phyloP scores from a whole-genome alignment of 2,329 filamentous ascomycete genomes.

The Xylogone sp. region DNA sequence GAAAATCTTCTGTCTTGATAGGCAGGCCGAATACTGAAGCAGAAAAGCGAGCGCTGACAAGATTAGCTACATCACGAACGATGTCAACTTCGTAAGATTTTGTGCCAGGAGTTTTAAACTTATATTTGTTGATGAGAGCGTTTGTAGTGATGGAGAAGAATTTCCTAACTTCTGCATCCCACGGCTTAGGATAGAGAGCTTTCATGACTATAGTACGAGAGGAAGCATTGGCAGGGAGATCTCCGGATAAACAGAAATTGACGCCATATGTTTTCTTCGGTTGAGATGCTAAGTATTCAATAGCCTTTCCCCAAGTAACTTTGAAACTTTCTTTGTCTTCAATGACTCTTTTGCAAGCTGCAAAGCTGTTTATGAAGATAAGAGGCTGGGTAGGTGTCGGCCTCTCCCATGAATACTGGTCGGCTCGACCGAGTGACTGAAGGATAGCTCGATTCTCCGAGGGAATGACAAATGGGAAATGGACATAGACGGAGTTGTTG shows the following conservation, averaged over 20 bases:
- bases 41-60: slow-evolving; percentile 52
- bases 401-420: slow-evolving; percentile 66
- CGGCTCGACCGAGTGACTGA: slow-evolving; percentile 59
- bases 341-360: slow-evolving; percentile 58
- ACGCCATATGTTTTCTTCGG: slow-evolving; percentile 44
- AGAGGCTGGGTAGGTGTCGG: slow-evolving; percentile 48
- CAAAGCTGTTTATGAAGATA: slow-evolving; percentile 57
- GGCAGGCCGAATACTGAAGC: slow-evolving; percentile 51
- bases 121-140: slow-evolving; percentile 60
- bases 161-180: slow-evolving; percentile 56
- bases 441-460: slow-evolving; percentile 70
- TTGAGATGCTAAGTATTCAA: slow-evolving; percentile 60
- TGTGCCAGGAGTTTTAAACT: slow-evolving; percentile 51
- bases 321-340: slow-evolving; percentile 57
- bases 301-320: slow-evolving; percentile 59
- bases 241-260: slow-evolving; percentile 53
- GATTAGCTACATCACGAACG: slow-evolving; percentile 53
- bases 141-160: slow-evolving; percentile 64
- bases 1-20: slow-evolving; percentile 47
- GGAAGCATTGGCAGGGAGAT: slow-evolving; percentile 42
- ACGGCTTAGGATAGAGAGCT: slow-evolving; percentile 58
- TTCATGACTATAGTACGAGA: slow-evolving; percentile 52
- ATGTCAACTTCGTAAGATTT: slow-evolving; percentile 64
- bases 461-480: slow-evolving; percentile 55
- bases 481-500: slow-evolving; percentile 71